phyloP scores from a whole-genome alignment of 352 stramenopile genomes.

The Saprolegnia diclina region DNA sequence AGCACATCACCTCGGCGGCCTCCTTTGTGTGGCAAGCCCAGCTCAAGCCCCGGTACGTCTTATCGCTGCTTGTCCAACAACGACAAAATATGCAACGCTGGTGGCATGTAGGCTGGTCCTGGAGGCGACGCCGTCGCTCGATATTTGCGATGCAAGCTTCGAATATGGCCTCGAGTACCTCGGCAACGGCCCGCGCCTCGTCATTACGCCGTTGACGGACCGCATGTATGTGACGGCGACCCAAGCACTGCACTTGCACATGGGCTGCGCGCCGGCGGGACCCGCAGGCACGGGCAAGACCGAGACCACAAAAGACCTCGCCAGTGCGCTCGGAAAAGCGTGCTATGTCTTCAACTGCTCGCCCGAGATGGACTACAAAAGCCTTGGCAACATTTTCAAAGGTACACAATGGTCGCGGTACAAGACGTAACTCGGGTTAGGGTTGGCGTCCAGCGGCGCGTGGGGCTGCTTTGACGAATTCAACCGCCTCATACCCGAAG shows the following conservation, averaged over 20 bases:
- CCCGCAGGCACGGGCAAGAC: slow-evolving; percentile 91
- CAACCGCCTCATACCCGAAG: slow-evolving; percentile 89
- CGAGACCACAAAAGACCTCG: slow-evolving; percentile 93
- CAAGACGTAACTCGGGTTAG: not conserved
- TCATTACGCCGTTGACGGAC: slow-evolving; percentile 93
- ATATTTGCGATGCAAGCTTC: slow-evolving; percentile 90
- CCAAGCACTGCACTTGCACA: slow-evolving; percentile 91
- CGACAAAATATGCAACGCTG: not conserved
- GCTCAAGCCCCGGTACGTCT: slow-evolving; percentile 67
- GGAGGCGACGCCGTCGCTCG: slow-evolving; percentile 52
- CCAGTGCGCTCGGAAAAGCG: slow-evolving; percentile 88
- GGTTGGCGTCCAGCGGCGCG: slow-evolving; percentile 84
- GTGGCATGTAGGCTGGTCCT: slow-evolving; percentile 32
- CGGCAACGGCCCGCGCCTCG: slow-evolving; percentile 88
- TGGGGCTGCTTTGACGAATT: slow-evolving; percentile 97
- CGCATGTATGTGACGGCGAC: slow-evolving; percentile 94
- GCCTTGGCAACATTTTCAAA: slow-evolving; percentile 95
- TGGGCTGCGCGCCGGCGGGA: slow-evolving; percentile 91
- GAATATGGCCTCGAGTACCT: slow-evolving; percentile 95
- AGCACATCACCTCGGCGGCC: slow-evolving; percentile 58
- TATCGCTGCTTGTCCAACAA: not conserved
- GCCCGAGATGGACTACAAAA: slow-evolving; percentile 95
- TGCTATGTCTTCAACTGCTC: slow-evolving; percentile 95
- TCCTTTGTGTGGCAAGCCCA: slow-evolving; percentile 93
- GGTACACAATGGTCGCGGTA: slow-evolving; percentile 25